These are phyloP conservation scores for Xylaria sp. DNA, from an alignment of 2,329 filamentous ascomycete species.

Conservation along the genomic window DNA sequence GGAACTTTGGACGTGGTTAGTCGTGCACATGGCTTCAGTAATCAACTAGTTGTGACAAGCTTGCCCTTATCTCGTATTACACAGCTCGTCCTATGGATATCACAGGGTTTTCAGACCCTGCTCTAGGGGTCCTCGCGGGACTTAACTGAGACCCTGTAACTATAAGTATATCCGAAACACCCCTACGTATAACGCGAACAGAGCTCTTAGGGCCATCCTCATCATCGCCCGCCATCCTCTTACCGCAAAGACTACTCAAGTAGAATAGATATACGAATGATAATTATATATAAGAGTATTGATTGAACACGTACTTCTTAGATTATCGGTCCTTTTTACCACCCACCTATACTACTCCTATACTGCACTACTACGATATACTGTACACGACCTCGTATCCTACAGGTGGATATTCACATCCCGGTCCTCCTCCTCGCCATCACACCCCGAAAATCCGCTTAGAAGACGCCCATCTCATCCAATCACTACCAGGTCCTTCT, in stretches of 20 bases:
- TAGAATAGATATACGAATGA: background rate
- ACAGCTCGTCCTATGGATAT: background rate
- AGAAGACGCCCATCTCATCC: constrained; percentile 9
- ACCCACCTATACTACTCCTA: background rate
- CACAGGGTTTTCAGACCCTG: background rate
- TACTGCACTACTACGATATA: background rate
- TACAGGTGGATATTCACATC: constrained; percentile 4
- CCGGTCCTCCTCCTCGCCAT: background rate
- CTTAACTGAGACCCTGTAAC: background rate
- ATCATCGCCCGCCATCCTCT: background rate
- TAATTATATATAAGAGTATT: background rate
- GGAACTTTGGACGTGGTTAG: no score
- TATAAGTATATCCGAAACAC: background rate
- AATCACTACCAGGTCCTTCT: background rate
- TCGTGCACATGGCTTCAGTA: background rate
- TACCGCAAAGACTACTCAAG: background rate
- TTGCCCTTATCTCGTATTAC: background rate
- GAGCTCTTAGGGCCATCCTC: background rate
- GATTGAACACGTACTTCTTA: background rate
- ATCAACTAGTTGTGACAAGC: background rate
- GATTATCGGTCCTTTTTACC: background rate
- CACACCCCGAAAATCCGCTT: background rate
- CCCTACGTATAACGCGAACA: background rate
- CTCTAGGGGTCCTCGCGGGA: background rate
- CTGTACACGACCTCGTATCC: constrained; percentile 2